Base-by-base conservation (phyloP, 306 rosid genomes). In the Pyrus pyrifolia region DNA sequence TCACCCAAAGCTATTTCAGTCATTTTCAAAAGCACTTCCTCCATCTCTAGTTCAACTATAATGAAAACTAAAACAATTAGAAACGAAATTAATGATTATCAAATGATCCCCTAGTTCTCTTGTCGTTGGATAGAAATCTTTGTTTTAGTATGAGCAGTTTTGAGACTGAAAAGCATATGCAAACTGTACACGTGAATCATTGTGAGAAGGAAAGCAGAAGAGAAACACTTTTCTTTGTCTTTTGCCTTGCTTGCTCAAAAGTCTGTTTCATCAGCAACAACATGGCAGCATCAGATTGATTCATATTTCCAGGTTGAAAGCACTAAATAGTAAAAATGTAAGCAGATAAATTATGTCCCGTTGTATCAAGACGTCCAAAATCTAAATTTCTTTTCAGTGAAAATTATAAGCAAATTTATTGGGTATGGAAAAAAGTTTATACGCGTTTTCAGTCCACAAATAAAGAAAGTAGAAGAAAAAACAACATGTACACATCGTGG, bases 351-450 rank as follows among this genome's bases (percentile, higher is more conserved):
- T 17, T 6, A 53, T 17, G 59, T 19, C 59, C 4, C 11, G 5
- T 53, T 19, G 11, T 25, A 49, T 70, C 27, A 70, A 70, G 74
- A 70, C 74, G 74, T 70, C 74, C 30, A 70, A 70, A 70, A 70
- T 70, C 74, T 60, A 51, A 51, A 51, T 71, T 71, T 71, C 63
- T 71, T 71, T 17, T 19, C 13, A 49, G 6, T 17, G 21, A 4
- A 49, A 49, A 49, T 49, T 49, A 49, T 49, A 49, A 15, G 55
- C 55, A 2, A 49, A 49, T 49, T 49, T 17, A 49, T 49, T 49
- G n/a, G n/a, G 64, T 35, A 55, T 72, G 76, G 33, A 72, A 55
- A 46, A 33, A 33, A 27, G 30, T 3, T 40, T 7, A 15, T 35
- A 72, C 0, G 25, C 7, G 9, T 5, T 18, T 61, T 61, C 31